These are phyloP conservation scores for Wallacemonas sp. DNA, from an alignment of 208 protist species.

Conservation along the genomic window DNA sequence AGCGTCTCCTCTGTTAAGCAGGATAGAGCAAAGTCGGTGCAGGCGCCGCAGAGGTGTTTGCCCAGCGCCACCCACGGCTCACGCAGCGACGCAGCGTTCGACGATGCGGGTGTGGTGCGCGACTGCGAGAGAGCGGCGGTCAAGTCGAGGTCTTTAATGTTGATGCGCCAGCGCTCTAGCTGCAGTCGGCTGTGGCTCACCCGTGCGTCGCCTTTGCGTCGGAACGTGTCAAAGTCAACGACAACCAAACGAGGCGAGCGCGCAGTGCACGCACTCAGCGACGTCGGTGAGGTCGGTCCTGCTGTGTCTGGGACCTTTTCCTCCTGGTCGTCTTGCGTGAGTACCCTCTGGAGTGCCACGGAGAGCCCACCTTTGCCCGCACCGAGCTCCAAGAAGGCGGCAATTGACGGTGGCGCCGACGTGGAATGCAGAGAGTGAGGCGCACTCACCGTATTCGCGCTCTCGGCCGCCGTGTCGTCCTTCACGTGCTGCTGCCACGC, in stretches of 20 bases:
- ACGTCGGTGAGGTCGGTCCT: neutral
- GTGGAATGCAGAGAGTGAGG: too few relatives aligned
- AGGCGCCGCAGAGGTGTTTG: conserved; percentile 80
- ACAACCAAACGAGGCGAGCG: conserved; percentile 39
- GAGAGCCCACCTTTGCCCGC: conserved; percentile 78
- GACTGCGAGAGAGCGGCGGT: conserved; percentile 31
- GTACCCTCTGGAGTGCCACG: conserved; percentile 53
- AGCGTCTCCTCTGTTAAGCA: conserved; percentile 42
- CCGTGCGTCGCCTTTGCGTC: conserved; percentile 67
- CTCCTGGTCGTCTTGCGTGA: conserved; percentile 18
- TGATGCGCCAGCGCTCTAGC: conserved; percentile 62
- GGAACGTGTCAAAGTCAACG: conserved; percentile 68
- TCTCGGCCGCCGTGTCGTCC: too few relatives aligned
- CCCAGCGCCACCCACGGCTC: conserved; percentile 58
- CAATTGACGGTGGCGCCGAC: conserved; percentile 14
- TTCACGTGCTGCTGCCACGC: neutral
- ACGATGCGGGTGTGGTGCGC: too few relatives aligned
- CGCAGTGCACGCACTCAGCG: neutral
- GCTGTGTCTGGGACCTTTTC: neutral
- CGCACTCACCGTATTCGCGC: too few relatives aligned
- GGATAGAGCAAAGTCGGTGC: conserved; percentile 78
- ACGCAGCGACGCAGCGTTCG: too few relatives aligned
- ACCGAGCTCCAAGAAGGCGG: conserved; percentile 70
- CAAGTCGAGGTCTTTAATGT: conserved; percentile 78
- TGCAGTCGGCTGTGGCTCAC: conserved; percentile 48